Conservation (phyloP, 108 stramenopile species). For the Skeletonema costatum region DNA sequence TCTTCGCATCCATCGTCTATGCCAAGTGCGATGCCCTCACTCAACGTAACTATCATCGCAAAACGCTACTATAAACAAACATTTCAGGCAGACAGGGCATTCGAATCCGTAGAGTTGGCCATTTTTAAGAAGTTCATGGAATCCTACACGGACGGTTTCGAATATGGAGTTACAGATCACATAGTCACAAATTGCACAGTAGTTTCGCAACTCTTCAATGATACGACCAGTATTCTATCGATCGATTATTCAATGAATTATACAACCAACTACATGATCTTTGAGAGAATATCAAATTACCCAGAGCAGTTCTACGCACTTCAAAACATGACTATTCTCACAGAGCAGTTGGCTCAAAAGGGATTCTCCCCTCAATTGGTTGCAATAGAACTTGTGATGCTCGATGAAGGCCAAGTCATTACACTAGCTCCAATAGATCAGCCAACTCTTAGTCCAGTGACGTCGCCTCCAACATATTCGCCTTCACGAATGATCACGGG, state of each 20-base stretch:
- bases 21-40: neutral
- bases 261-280: neutral
- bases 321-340: neutral
- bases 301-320: neutral
- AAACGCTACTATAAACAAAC: neutral
- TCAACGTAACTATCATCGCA: neutral
- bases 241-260: neutral
- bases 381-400: neutral
- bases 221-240: neutral
- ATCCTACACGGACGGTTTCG: neutral
- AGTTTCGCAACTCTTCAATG: neutral
- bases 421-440: neutral
- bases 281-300: neutral
- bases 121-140: neutral
- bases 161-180: neutral
- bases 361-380: neutral
- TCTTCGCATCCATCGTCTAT: neutral
- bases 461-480: neutral
- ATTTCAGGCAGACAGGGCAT: neutral
- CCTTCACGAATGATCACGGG: neutral
- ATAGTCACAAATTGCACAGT: neutral
- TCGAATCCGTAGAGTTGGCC: neutral
- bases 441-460: neutral
- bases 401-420: neutral
- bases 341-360: neutral